phyloP scores from a whole-genome alignment of 2,329 filamentous ascomycete species.

The Sphaerulina vaccinii region DNA sequence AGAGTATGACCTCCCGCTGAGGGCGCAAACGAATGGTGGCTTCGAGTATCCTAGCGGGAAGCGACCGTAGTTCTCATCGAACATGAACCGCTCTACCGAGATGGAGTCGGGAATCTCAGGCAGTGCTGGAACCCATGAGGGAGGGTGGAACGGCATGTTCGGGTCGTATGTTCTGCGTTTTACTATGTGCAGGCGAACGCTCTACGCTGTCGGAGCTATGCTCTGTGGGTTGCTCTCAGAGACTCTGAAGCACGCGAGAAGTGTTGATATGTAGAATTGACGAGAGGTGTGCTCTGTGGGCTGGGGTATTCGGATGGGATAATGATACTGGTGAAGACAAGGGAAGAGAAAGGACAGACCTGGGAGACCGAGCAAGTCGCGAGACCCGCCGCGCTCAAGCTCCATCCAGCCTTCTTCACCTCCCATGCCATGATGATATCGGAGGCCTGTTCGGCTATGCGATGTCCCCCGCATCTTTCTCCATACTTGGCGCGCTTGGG shows the following conservation, averaged over 20 bases:
- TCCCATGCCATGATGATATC: too few relatives aligned
- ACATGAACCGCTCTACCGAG: constrained; percentile 73
- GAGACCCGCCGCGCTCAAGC: too few relatives aligned
- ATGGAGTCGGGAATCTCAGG: constrained; percentile 72
- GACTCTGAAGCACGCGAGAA: too few relatives aligned
- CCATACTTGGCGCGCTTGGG: background rate
- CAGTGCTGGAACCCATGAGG: constrained; percentile 61
- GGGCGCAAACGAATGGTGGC: constrained; percentile 73
- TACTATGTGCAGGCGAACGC: background rate
- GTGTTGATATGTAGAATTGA: too few relatives aligned
- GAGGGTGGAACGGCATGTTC: constrained; percentile 57
- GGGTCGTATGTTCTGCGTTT: background rate
- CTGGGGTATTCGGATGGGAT: too few relatives aligned
- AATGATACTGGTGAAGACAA: too few relatives aligned
- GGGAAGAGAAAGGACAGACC: too few relatives aligned
- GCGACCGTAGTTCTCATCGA: constrained; percentile 68
- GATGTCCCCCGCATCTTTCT: background rate
- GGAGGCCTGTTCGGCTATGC: too few relatives aligned
- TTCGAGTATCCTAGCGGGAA: constrained; percentile 61
- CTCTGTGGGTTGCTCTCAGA: too few relatives aligned
- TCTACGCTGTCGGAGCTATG: background rate
- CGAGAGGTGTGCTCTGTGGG: too few relatives aligned
- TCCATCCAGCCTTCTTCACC: too few relatives aligned
- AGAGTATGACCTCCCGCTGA: constrained; percentile 65
- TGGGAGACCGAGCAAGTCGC: too few relatives aligned